Evolutionary conservation across 2,329 filamentous ascomycete species (phyloP), one percentile per base, ranked within the genome.

Genomic region (Botrytis byssoidea): DNA sequence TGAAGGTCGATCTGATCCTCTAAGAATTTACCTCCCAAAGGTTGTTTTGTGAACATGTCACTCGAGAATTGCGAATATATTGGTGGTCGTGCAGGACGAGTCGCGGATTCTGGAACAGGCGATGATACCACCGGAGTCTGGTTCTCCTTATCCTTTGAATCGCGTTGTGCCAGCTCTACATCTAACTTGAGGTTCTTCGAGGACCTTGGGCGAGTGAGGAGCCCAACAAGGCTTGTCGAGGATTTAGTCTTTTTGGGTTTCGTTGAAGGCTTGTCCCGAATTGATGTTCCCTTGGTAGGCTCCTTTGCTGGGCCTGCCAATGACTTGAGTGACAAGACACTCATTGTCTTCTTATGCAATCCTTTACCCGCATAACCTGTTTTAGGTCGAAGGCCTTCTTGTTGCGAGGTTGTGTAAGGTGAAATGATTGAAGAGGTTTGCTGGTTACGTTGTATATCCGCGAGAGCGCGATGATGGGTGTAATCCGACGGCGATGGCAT

Each of bases 131-230:
- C 84, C 5, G 93, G 93, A 46, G 88, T 91, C 71, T 87, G 88
- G 81, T 97, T 97, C 82, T 97, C 94, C 83, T 97, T 97, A 81
- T 95, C 91, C 79, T 88, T 91, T 42, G 82, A 83, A 59, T 83
- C 82, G 57, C 84, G 85, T 37, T 85, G 82, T 71, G 86, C 85
- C 10, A 89, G 87, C 20, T 89, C 87, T 48, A 83, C 84, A 22
- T 81, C 81, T 65, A 85, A 79, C 74, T 86, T 86, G 37, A 92
- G 83, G 81, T 94, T 91, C 79, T 91, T 93, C 70, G 90, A 86
- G 18, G 93, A 94, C 81, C 92, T 94, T 74, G 90, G 89, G 73
- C 92, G 91, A 73, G 90, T 90, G 70, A 97, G 87, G 72, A 98
- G 87, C 7, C 88, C 90, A 0, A 90, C 89, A n/a, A 98, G 86